Percentiles rank a stretch among this genome's conserved stretches.
Conservation (phyloP, 2,329 filamentous ascomycete genomes). For the Trichoderma sp. region DNA sequence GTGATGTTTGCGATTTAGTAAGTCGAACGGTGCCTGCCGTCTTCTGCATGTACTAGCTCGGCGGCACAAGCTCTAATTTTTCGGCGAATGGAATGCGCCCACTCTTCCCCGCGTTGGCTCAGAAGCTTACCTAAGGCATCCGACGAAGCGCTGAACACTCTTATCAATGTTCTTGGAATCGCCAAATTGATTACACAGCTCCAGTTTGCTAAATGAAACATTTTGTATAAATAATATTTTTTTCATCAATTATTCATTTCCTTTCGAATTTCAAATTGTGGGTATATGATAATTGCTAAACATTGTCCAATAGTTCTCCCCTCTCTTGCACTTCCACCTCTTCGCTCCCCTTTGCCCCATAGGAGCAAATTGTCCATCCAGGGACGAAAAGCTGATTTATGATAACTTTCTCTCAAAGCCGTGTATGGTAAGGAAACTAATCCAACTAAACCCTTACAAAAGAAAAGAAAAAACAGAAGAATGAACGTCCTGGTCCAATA, state of each 20-base stretch:
- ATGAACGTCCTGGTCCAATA: conserved; percentile 14
- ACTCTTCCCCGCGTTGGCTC: conserved; percentile 12
- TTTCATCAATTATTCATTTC: neutral
- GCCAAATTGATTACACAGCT: neutral
- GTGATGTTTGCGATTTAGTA: conserved; percentile 20
- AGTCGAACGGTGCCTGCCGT: conserved; percentile 6
- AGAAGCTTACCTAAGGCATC: conserved; percentile 3
- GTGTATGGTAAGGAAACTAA: neutral
- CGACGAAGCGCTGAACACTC: neutral
- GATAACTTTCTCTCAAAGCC: neutral
- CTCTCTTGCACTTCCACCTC: neutral
- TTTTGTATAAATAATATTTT: neutral
- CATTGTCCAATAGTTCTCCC: neutral
- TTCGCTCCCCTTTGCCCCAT: neutral
- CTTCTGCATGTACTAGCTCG: conserved; percentile 15
- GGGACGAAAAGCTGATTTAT: neutral
- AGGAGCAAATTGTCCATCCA: neutral
- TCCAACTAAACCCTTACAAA: neutral
- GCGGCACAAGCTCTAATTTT: conserved; percentile 14
- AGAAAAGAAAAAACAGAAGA: neutral
- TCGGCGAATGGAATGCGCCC: conserved; percentile 16
- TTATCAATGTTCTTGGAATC: neutral
- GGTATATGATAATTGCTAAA: neutral
- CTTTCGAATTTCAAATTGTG: neutral
- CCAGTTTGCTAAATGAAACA: neutral